Conservation (phyloP, 306 rosid species). For the Vicia faba region DNA sequence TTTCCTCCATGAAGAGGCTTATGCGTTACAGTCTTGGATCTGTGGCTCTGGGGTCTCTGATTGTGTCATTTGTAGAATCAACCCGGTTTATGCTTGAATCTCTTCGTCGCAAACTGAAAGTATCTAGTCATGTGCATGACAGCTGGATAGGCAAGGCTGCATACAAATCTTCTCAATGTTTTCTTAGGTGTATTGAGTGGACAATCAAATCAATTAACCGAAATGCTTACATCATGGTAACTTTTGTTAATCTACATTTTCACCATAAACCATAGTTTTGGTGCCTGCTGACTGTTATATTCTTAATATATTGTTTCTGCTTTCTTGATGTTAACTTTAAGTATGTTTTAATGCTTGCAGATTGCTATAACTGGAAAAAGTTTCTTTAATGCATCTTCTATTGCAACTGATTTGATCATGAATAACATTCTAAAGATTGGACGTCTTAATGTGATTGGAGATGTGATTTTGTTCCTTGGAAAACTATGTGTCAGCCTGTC, state of each 20-base stretch:
- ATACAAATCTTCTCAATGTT: constrained; percentile 59
- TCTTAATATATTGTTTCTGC: neutral
- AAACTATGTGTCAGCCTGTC: constrained; percentile 90
- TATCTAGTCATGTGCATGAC: constrained; percentile 53
- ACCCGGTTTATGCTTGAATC: constrained; percentile 88
- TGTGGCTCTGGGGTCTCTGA: constrained; percentile 87
- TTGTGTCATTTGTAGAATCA: constrained; percentile 87
- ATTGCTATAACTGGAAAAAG: constrained; percentile 91
- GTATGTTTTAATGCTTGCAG: constrained; percentile 51
- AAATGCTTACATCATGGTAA: constrained; percentile 96
- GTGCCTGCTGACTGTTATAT: neutral
- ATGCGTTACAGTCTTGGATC: constrained; percentile 86
- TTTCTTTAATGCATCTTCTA: constrained; percentile 76
- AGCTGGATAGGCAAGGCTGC: constrained; percentile 69
- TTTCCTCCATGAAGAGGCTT: constrained; percentile 86
- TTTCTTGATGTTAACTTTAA: constrained; percentile 15
- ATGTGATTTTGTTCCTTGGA: constrained; percentile 90
- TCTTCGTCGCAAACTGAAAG: constrained; percentile 82
- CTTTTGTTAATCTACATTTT: constrained; percentile 25
- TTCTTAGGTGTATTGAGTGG: constrained; percentile 81
- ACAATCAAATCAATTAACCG: constrained; percentile 88
- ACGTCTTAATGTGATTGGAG: constrained; percentile 92
- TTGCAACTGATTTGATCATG: constrained; percentile 82
- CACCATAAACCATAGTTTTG: constrained; percentile 12
- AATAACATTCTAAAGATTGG: constrained; percentile 92